Evolutionary conservation across 2,329 filamentous ascomycete species (phyloP).

Genomic region (Beauveria caledonica): DNA sequence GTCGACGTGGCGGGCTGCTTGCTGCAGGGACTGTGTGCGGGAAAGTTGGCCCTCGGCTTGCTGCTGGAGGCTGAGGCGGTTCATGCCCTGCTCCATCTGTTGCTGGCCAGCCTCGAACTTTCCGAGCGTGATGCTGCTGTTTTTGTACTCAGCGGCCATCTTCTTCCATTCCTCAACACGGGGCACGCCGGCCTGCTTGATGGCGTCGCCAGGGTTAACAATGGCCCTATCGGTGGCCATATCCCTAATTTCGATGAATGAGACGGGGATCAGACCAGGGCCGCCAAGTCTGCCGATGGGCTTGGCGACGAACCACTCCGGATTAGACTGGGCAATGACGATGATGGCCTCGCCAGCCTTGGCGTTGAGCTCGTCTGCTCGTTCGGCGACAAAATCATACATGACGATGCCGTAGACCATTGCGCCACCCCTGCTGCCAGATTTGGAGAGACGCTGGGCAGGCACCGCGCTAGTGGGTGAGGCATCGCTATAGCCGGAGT

Average conservation of each 20-base stretch:
- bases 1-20: slow-evolving; percentile 8
- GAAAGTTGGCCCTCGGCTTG: neutral
- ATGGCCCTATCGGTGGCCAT: slow-evolving; percentile 83
- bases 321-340: slow-evolving; percentile 95
- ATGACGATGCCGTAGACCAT: slow-evolving; percentile 97
- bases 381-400: slow-evolving; percentile 92
- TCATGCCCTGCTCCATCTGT: slow-evolving; percentile 7
- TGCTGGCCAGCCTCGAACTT: slow-evolving; percentile 62
- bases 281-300: slow-evolving; percentile 96
- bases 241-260: slow-evolving; percentile 92
- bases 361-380: slow-evolving; percentile 92
- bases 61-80: slow-evolving; percentile 24
- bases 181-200: slow-evolving; percentile 81
- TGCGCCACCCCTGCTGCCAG: slow-evolving; percentile 53
- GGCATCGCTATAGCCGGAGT: slow-evolving; percentile 66
- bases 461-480: slow-evolving; percentile 15
- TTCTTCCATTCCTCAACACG: slow-evolving; percentile 99
- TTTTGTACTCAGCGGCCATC: slow-evolving; percentile 98
- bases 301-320: slow-evolving; percentile 98
- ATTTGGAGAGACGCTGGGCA: slow-evolving; percentile 37
- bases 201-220: slow-evolving; percentile 72
- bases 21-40: neutral
- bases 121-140: slow-evolving; percentile 92
- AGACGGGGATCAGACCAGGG: slow-evolving; percentile 89
- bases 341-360: slow-evolving; percentile 96